Base-by-base conservation (phyloP, 2,329 filamentous ascomycete genomes). In the Stachybotrys chartarum region DNA sequence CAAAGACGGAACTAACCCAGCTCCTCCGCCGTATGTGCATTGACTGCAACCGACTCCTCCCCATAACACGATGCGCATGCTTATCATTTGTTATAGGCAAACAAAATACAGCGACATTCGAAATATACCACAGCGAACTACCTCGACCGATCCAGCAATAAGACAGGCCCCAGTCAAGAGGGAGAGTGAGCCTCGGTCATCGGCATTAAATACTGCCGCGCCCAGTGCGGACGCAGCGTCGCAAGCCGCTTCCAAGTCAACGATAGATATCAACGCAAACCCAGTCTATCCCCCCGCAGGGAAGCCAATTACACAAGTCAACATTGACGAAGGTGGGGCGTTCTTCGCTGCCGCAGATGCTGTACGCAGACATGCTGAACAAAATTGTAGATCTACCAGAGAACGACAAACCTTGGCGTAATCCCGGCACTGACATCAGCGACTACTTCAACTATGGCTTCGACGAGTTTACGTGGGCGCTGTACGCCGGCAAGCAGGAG, bases 361-460 rank as follows among this genome's bases (percentile, higher is more conserved):
- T 30, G 61, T 42, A 54, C 50, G 49, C 57, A 30, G 11, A 42
- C 6, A 32, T 58, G 5, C 5, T 42, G 5, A 42, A 10, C 10
- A 42, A 14, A 14, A 42, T 2, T 42, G 35, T 14, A 81, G 84
- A 87, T 64, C 82, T 92, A 18, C 80, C 84, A 44, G 86, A 90
- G 7, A 90, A 91, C 64, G 89, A 92, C 59, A 97, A 97, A 71
- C 92, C 93, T 17, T 99, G 94, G 94, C 86, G 94, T 49, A 87
- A 92, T 60, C 94, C 94, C 0, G 94, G 94, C 50, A 92, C 93
- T 11, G 94, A 99, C 66, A 84, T 96, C 54, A 94, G 89, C 57
- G 94, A 99, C 70, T 97, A 96, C 75, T 97, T 97, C 82, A 97
- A 97, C 77, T 97, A 97, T 72, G 93, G 93, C 56, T 97, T 97